Evolutionary conservation across 1,284 basidiomycete genomes (phyloP), one percentile per base, ranked within the genome.

Genomic region (Anthracocystis setariae): DNA sequence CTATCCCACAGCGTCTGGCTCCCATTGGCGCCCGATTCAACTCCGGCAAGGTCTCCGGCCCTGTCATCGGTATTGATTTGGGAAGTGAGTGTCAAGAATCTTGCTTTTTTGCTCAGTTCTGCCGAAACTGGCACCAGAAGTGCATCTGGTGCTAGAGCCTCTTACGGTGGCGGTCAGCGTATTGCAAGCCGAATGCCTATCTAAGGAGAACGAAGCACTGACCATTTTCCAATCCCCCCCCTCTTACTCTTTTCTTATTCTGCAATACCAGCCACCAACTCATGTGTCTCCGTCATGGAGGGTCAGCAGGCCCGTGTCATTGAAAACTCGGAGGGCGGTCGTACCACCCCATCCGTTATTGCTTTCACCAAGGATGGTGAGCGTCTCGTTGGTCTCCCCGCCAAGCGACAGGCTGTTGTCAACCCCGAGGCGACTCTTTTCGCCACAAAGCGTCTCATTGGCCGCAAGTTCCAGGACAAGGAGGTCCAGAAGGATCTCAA

Each of bases 321-420:
- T 79, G 95, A 98, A 86, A 98, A 98, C 87, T 86, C 94, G 12
- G 95, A 98, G 87, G 95, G 95, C 87, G 92, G 92, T 69, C 90
- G 95, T 80, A 98, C 95, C 74, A 98, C 95, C 27, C 96, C 96
- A 9, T 98, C 95, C 50, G 93, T 97, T 60, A 93, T 98, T 73
- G 96, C 95, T 40, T 98, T 98, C 88, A 94, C 94, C 74, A 97
- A 98, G 85, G 85, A 86, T 38, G 86, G 86, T 78, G 77, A 85
- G 83, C 83, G 82, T 43, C 88, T 96, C 42, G 92, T 98, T 72
- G 95, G 95, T 85, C 88, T 96, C 51, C 95, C 96, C 33, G 96
- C 95, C 38, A 94, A 97, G 86, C 92, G 94, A 59, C 95, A 98
- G 85, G 94, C 93, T 7, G 93, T 97, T 51, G 93, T 98, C 83